Base-by-base conservation (phyloP, 768 basidiomycete genomes). In the Inosperma sp. region DNA sequence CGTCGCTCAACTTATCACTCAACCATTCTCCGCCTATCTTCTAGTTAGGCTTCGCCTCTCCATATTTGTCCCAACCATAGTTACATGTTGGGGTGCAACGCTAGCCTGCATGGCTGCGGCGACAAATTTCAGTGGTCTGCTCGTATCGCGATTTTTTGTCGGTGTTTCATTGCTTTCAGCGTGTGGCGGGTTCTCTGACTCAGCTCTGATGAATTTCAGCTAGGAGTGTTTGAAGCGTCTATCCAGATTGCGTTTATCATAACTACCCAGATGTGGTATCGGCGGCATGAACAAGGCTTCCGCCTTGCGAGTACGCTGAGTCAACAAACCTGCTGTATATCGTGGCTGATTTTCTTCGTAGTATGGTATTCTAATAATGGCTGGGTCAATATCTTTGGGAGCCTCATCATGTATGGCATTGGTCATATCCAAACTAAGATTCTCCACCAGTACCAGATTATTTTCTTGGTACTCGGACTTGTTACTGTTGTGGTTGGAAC, bases 351-450 rank as follows among this genome's bases (percentile, higher is more conserved):
- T 19, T 19, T 23, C 7, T 23, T 29, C 21, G 33, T 46, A 70
- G 69, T 65, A 7, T 67, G 64, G 62, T 68, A 63, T 44, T 66
- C 66, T 3, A 65, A 63, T 27, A 47, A 53, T 45, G 69, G 69
- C 22, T 65, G 65, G 59, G 63, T 63, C 7, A 68, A 70, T 34
- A 61, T 70, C 29, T 60, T 70, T 40, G 69, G 67, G 9, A 66
- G 66, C 49, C 60, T 70, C n/a, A 60, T 70, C 51, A 66, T 68
- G 62, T 70, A 59, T 46, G 69, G 65, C 7, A 51, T 70, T 25
- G 67, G 66, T 4, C 67, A 70, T 47, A 62, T 70, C 52, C 58
- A 56, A 17, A 63, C 65, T 0, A 50, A 46, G 4, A 44, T 54
- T 0, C 40, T 68, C 1, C 59, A 64, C 25, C 49, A 63, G 1